A percentile compares a stretch with the other conserved stretches of the same genome.
Evolutionary conservation across 192 early-diverging fungal species (phyloP).

Genomic region (Backusella westeae): DNA sequence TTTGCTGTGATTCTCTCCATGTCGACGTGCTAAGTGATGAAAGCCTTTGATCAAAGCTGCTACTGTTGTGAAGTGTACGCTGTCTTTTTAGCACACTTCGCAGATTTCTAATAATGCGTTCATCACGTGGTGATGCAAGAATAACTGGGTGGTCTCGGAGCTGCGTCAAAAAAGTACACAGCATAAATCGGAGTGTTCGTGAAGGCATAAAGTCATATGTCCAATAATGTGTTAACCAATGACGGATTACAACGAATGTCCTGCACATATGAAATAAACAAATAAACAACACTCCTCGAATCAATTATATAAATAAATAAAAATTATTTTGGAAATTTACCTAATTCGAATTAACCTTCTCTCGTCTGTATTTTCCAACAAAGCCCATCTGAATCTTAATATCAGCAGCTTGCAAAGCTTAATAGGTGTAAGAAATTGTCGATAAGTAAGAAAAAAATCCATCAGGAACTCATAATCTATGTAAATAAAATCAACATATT

Average conservation of each 20-base stretch:
- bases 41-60: background rate
- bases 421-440: conserved; percentile 49
- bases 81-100: conserved; percentile 45
- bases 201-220: conserved; percentile 46
- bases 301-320: background rate
- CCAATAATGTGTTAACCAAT: conserved; percentile 56
- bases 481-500: conserved; percentile 4
- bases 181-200: conserved; percentile 46
- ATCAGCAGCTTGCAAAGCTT: conserved; percentile 54
- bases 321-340: conserved; percentile 19
- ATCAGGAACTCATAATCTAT: conserved; percentile 49
- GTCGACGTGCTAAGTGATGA: background rate
- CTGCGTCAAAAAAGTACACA: conserved; percentile 43
- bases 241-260: conserved; percentile 52
- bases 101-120: conserved; percentile 45
- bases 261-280: conserved; percentile 19
- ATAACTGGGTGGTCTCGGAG: conserved; percentile 39
- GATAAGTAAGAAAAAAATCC: conserved; percentile 57
- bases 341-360: conserved; percentile 46
- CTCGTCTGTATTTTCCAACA: conserved; percentile 38
- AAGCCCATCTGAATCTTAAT: conserved; percentile 52
- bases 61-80: conserved; percentile 18
- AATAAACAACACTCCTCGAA: background rate
- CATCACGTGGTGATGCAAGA: conserved; percentile 38
- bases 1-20: background rate